These are phyloP conservation scores for Mrakia frigida DNA, from an alignment of 768 basidiomycete genomes.

Conservation along the genomic window DNA sequence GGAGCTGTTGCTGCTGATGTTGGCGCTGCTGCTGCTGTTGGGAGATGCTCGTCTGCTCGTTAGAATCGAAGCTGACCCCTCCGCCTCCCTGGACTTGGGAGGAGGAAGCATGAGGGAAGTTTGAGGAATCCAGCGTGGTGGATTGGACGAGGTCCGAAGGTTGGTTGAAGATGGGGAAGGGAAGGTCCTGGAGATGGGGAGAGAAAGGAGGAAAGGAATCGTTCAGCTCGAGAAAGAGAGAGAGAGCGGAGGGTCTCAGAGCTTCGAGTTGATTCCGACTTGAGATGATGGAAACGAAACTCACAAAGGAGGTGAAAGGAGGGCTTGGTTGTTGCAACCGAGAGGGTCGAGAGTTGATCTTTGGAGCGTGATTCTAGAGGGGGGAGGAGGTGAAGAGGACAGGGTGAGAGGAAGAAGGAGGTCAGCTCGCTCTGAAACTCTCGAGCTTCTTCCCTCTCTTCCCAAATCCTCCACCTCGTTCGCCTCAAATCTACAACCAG, in stretches of 20 bases:
- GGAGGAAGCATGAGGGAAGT: conserved; percentile 7
- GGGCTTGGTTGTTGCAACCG: background rate
- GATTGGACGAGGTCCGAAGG: background rate
- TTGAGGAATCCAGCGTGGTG: conserved; percentile 6
- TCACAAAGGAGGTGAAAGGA: background rate
- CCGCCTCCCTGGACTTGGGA: background rate
- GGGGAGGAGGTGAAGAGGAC: background rate
- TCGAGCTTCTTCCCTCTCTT: background rate
- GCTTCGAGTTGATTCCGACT: background rate
- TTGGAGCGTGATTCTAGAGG: background rate
- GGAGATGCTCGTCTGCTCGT: background rate
- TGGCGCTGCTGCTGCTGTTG: background rate
- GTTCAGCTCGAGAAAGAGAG: background rate
- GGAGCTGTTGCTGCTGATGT: background rate
- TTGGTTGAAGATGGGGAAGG: background rate
- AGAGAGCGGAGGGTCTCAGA: background rate
- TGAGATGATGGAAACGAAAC: too few species aligned
- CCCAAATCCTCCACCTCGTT: background rate
- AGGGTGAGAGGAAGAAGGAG: background rate
- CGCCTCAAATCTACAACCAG: too few species aligned
- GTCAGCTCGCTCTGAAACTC: background rate
- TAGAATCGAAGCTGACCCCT: conserved; percentile 1
- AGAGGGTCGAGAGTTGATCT: background rate
- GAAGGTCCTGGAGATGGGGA: background rate
- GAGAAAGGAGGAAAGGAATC: background rate